Percentiles rank a stretch among this genome's conserved stretches.
Evolutionary conservation across 805 yeast genomes (phyloP).

Genomic region (Kodamaea neixiangensis): DNA sequence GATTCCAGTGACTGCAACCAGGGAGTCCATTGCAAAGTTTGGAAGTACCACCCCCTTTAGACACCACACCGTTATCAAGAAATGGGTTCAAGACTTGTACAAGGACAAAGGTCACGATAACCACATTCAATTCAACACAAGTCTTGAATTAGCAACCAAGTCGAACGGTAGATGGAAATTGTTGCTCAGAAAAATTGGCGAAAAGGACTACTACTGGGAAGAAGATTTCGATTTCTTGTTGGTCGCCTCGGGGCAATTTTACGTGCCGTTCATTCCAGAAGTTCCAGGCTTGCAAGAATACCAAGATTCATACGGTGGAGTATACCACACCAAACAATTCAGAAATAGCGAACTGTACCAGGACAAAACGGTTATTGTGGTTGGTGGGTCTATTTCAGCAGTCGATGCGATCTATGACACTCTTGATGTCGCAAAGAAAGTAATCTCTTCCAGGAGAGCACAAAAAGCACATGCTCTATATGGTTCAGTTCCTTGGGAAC

Average conservation of each 20-base stretch:
- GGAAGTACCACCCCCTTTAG: constrained; percentile 24
- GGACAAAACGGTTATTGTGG: constrained; percentile 22
- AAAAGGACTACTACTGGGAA: constrained; percentile 16
- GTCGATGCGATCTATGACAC: constrained; percentile 22
- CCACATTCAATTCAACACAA: constrained; percentile 22
- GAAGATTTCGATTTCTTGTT: constrained; percentile 21
- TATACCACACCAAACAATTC: constrained; percentile 24
- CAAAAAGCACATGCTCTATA: constrained; percentile 7
- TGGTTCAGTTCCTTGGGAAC: constrained; percentile 13
- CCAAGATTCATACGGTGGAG: constrained; percentile 12
- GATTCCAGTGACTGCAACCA: constrained; percentile 18
- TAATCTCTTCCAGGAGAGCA: constrained; percentile 21
- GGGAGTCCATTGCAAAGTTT: constrained; percentile 16
- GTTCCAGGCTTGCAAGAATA: constrained; percentile 21
- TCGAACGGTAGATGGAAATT: constrained; percentile 21
- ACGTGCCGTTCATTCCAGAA: constrained; percentile 22
- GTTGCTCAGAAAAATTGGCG: constrained; percentile 16
- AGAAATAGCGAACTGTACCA: constrained; percentile 17
- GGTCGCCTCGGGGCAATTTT: constrained; percentile 25
- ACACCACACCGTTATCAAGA: constrained; percentile 18
- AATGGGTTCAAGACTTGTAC: constrained; percentile 22
- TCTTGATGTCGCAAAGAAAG: constrained; percentile 17
- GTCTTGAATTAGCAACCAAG: constrained; percentile 30
- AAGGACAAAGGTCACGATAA: constrained; percentile 23
- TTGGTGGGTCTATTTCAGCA: constrained; percentile 20